Conservation (phyloP, 163 green algal species). For the Chlorella variabilis region DNA sequence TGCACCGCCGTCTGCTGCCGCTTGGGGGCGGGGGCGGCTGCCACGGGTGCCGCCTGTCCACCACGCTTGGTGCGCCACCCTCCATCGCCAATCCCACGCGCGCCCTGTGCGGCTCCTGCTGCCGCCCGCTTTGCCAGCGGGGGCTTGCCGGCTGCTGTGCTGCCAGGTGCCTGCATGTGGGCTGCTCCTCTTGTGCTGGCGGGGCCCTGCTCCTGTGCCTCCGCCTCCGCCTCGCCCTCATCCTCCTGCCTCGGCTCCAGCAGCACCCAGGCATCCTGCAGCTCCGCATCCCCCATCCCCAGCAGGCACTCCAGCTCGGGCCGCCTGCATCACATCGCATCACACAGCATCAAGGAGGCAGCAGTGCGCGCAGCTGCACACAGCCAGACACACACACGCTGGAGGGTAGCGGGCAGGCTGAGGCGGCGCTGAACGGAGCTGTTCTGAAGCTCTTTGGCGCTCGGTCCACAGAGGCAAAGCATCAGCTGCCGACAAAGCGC, state of each 20-base stretch:
- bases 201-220: neutral
- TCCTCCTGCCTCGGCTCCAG: slow-evolving; percentile 20
- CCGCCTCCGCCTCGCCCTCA: neutral
- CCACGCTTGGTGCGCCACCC: slow-evolving; percentile 25
- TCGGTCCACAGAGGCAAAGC: too few relatives aligned
- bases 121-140: neutral
- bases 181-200: neutral
- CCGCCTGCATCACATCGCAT: too few relatives aligned
- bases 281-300: slow-evolving; percentile 3
- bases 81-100: neutral
- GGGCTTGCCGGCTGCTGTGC: neutral
- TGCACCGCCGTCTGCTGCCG: slow-evolving; percentile 8
- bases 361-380: too few relatives aligned
- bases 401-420: too few relatives aligned
- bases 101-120: neutral
- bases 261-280: slow-evolving; percentile 48
- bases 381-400: too few relatives aligned
- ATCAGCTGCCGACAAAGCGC: too few relatives aligned
- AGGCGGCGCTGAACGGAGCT: too few relatives aligned
- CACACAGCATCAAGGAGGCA: too few relatives aligned
- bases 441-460: too few relatives aligned
- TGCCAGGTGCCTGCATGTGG: neutral
- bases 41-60: neutral
- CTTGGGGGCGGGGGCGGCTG: neutral
- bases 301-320: slow-evolving; percentile 10